phyloP scores from a whole-genome alignment of 1,284 basidiomycete genomes.

The Heterobasidion parviporum region DNA sequence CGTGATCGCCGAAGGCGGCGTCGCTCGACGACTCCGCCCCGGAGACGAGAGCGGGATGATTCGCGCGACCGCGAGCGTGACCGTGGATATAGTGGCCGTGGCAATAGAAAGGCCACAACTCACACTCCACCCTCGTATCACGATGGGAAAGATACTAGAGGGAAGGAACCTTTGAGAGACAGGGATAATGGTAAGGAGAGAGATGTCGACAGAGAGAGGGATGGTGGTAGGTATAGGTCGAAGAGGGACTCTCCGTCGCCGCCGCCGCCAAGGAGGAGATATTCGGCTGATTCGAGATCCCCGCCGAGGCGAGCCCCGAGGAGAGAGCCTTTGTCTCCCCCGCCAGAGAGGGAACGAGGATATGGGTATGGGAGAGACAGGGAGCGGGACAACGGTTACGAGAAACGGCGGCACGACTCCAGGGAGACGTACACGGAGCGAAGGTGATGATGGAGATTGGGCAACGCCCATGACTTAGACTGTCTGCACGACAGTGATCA shows the following conservation, averaged over 20 bases:
- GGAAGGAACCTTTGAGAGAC: not conserved
- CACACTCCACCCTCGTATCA: not conserved
- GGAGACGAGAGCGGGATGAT: not conserved
- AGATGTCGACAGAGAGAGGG: not conserved
- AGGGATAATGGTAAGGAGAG: not conserved
- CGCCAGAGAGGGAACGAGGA: slow-evolving; percentile 10
- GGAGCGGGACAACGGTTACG: slow-evolving; percentile 10
- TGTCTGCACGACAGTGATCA: too few relatives aligned
- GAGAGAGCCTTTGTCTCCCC: slow-evolving; percentile 11
- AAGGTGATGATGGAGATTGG: not conserved
- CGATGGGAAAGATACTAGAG: not conserved
- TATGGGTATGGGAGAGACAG: not conserved
- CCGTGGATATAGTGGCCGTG: slow-evolving; percentile 10
- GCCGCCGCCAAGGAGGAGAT: slow-evolving; percentile 2
- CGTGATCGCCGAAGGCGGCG: slow-evolving; percentile 5
- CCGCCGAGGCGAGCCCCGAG: slow-evolving; percentile 2
- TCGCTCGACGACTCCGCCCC: slow-evolving; percentile 8
- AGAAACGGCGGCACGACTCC: slow-evolving; percentile 3
- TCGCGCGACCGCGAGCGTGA: slow-evolving; percentile 3
- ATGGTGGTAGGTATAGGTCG: slow-evolving; percentile 3
- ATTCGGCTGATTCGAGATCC: slow-evolving; percentile 4
- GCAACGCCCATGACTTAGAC: too few relatives aligned
- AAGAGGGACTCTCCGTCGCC: slow-evolving; percentile 1
- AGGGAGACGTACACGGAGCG: not conserved
- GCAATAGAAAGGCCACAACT: slow-evolving; percentile 8